These are phyloP conservation scores for Clonostachys solani DNA, from an alignment of 2,329 filamentous ascomycete genomes.

Conservation along the genomic window DNA sequence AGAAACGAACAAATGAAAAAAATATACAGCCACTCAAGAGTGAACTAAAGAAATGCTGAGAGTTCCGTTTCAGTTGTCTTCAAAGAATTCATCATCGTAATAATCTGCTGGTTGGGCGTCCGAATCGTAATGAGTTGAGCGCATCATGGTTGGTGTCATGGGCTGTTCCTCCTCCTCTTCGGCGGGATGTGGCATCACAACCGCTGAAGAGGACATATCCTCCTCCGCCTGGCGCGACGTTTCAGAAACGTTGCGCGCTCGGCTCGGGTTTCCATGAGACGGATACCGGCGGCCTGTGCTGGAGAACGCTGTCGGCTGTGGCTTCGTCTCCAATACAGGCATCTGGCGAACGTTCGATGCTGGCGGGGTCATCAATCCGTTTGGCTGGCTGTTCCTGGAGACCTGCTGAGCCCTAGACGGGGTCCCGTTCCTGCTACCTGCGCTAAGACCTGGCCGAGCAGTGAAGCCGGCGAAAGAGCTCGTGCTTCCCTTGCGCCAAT, in stretches of 20 bases:
- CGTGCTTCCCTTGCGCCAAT: conserved; percentile 74
- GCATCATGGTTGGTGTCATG: conserved; percentile 60
- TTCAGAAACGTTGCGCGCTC: conserved; percentile 9
- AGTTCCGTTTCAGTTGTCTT: conserved; percentile 23
- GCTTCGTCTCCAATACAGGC: conserved; percentile 33
- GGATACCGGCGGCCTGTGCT: conserved; percentile 56
- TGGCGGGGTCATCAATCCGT: conserved; percentile 86
- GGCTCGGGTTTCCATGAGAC: conserved; percentile 30
- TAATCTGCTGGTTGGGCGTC: conserved; percentile 57
- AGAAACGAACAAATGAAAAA: not conserved
- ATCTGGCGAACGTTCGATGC: conserved; percentile 66
- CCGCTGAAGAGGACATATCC: too few relatives aligned
- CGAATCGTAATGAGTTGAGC: conserved; percentile 51
- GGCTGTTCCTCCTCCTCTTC: conserved; percentile 29
- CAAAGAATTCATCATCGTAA: conserved; percentile 56
- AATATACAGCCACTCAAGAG: not conserved
- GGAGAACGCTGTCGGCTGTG: conserved; percentile 57
- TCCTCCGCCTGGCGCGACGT: too few relatives aligned
- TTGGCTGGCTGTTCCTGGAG: conserved; percentile 59
- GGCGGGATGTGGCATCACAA: too few relatives aligned
- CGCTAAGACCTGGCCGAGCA: conserved; percentile 38
- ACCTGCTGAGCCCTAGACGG: conserved; percentile 54
- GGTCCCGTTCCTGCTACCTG: conserved; percentile 38
- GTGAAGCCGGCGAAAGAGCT: conserved; percentile 43
- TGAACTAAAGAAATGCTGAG: not conserved